Evolutionary conservation across 805 yeast genomes (phyloP).

Genomic region (Blastobotrys peoriensis): DNA sequence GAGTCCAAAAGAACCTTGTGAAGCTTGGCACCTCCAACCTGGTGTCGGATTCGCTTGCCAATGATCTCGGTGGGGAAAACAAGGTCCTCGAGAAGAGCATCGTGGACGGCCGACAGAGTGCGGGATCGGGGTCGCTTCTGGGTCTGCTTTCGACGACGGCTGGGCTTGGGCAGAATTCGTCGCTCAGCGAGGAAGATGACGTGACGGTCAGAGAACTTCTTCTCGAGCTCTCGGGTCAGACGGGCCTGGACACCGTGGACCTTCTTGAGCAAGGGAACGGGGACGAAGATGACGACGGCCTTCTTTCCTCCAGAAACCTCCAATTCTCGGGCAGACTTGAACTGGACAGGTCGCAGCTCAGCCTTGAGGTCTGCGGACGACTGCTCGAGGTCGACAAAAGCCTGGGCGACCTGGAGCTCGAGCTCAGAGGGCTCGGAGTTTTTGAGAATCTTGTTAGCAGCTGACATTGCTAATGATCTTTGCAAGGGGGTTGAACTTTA

Average conservation of each 20-base stretch:
- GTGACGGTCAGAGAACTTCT: slow-evolving; percentile 99
- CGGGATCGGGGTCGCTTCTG: slow-evolving; percentile 99
- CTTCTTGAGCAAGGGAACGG: slow-evolving; percentile 96
- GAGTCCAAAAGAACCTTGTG: slow-evolving; percentile 97
- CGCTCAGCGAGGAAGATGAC: slow-evolving; percentile 99
- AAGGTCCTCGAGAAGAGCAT: slow-evolving; percentile 96
- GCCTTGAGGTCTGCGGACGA: slow-evolving; percentile 94
- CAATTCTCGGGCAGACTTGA: slow-evolving; percentile 97
- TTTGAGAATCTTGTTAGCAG: slow-evolving; percentile 92
- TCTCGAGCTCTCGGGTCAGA: slow-evolving; percentile 98
- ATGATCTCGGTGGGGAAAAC: slow-evolving; percentile 99
- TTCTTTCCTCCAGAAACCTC: slow-evolving; percentile 98
- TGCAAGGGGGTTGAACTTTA: slow-evolving; percentile 10
- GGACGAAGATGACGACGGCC: slow-evolving; percentile 97
- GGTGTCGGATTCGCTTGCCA: slow-evolving; percentile 99
- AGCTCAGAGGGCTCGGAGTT: slow-evolving; percentile 94
- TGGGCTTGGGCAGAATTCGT: slow-evolving; percentile 98
- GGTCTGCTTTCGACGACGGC: slow-evolving; percentile 83
- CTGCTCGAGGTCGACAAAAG: slow-evolving; percentile 91
- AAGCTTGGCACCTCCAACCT: slow-evolving; percentile 97
- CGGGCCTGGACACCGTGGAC: slow-evolving; percentile 90
- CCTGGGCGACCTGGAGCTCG: slow-evolving; percentile 99
- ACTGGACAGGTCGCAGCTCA: slow-evolving; percentile 96
- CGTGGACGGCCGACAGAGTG: slow-evolving; percentile 98
- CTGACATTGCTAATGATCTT: no score